Base-by-base conservation (phyloP, 78 protist species). In the Dictyostelium brefeldianum region DNA sequence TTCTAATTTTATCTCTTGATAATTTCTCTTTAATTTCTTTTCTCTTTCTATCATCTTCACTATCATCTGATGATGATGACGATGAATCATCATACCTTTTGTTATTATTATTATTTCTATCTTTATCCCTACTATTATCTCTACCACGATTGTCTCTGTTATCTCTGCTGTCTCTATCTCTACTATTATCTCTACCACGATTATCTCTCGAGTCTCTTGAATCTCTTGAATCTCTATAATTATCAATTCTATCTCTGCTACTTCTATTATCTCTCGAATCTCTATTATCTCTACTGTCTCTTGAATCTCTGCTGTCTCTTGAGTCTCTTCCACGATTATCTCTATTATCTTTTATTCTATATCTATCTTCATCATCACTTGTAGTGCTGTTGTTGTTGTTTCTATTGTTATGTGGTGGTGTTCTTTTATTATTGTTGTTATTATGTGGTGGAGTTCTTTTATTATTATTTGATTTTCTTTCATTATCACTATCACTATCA, bases 1-100 rank as follows among this genome's bases (percentile, higher is more conserved):
- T 18, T 81, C 97, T 82, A 48, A 83, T 83, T 80, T 71, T 78
- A 70, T 94, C 97, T 54, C 96, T 90, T 46, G 79, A 91, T 48
- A 48, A 36, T 47, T 77, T 91, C 31, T 53, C 92, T 31, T 80
- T 95, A 20, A 50, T 89, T 47, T 73, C 65, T 36, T 36, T 82
- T 43, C 50, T 27, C 12, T 36, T 27, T 25, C 78, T 25, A 53
- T 50, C 81, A 31, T 22, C 41, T 36, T 51, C 95, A 9, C 80
- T 82, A 43, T 59, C 78, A 0, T 59, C 79, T 11, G 62, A 20
- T 36, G 43, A 36, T 36, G 43, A 36, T 36, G 43, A 36, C 0
- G 77, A 85, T 11, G 73, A 36, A 59, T 84, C 91, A 50, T 46
- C 43, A 1, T 9, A 12, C 9, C 43, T 36, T 2, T 36, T n/a